Base-by-base conservation (phyloP, 495 filamentous ascomycete genomes). In the Aspergillus carlsbadensis region DNA sequence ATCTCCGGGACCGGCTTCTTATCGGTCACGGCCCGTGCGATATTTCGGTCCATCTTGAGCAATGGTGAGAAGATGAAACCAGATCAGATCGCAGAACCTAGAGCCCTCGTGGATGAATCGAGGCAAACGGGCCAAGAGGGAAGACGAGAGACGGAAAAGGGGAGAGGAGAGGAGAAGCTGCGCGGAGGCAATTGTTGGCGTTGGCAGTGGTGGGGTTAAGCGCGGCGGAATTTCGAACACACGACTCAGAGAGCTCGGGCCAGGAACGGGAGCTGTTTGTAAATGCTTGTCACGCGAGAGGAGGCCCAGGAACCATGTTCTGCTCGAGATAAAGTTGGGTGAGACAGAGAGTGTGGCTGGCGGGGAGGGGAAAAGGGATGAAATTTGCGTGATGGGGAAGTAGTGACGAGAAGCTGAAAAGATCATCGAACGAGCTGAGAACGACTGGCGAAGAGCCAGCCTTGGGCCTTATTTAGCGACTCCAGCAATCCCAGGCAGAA, bases 1-100 rank as follows among this genome's bases (percentile, higher is more conserved):
- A 98, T 97, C 79, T 98, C 94, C 31, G 94, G 94, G 43, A 92
- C 83, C 44, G 92, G 91, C 74, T 87, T 91, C 84, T 97, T 98
- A 59, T 98, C 82, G 65, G 82, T 84, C 69, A 98, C 87, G 49
- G 93, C 94, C 65, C 88, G 89, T 57, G 76, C 78, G 34, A 81
- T 66, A 53, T 63, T 67, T 40, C 65, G 66, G 66, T 78, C 72
- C 76, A 79, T 79, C 24, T 64, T 72, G 66, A 47, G 37, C 43
- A 41, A 51, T 49, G 43, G 48, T 18, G 44, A 46, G 43, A 52
- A 35, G 49, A 31, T 59, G 45, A 39, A 41, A 53, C 39, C 36
- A 48, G 20, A 20, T 35, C 11, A 35, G 56, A 61, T 61, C 54
- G 57, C 54, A 58, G 44, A 51, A 57, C 40, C 47, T 51, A 36